Evolutionary conservation across 495 filamentous ascomycete species (phyloP).

Genomic region (Neurospora sp.): DNA sequence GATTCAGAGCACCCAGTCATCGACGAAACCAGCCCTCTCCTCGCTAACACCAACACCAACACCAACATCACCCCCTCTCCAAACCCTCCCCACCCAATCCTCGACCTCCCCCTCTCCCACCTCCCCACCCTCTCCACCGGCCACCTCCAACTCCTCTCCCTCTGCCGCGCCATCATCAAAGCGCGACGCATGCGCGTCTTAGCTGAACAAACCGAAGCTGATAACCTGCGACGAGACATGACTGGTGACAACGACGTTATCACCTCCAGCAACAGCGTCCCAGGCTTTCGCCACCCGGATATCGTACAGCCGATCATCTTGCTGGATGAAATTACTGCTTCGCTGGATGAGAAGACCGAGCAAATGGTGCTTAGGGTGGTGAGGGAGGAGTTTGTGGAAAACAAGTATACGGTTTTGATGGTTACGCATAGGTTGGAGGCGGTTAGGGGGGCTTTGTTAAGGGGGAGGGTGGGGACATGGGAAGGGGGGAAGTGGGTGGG

Average conservation of each 20-base stretch:
- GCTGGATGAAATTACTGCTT: slow-evolving; percentile 76
- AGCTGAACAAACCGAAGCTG: neutral
- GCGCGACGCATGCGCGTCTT: neutral
- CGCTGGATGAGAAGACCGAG: slow-evolving; percentile 70
- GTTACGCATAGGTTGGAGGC: slow-evolving; percentile 55
- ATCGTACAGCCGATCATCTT: slow-evolving; percentile 47
- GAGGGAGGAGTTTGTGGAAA: slow-evolving; percentile 39
- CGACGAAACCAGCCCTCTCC: neutral
- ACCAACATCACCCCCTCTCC: neutral
- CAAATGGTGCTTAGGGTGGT: slow-evolving; percentile 62
- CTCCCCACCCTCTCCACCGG: slow-evolving; percentile 20
- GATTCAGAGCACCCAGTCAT: neutral
- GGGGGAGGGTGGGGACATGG: neutral
- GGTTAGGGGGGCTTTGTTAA: slow-evolving; percentile 19
- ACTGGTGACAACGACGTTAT: neutral
- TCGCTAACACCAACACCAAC: neutral
- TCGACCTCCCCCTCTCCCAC: slow-evolving; percentile 10
- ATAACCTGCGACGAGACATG: too few species aligned
- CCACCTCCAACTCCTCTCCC: slow-evolving; percentile 18
- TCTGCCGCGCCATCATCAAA: slow-evolving; percentile 16
- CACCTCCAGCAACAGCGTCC: neutral
- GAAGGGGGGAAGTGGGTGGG: neutral
- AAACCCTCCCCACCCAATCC: neutral
- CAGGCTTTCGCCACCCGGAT: neutral
- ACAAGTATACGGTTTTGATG: slow-evolving; percentile 46